Percentiles rank a stretch among this genome's conserved stretches.
phyloP scores from a whole-genome alignment of 2,329 filamentous ascomycete genomes.

The Cercospora sp. region DNA sequence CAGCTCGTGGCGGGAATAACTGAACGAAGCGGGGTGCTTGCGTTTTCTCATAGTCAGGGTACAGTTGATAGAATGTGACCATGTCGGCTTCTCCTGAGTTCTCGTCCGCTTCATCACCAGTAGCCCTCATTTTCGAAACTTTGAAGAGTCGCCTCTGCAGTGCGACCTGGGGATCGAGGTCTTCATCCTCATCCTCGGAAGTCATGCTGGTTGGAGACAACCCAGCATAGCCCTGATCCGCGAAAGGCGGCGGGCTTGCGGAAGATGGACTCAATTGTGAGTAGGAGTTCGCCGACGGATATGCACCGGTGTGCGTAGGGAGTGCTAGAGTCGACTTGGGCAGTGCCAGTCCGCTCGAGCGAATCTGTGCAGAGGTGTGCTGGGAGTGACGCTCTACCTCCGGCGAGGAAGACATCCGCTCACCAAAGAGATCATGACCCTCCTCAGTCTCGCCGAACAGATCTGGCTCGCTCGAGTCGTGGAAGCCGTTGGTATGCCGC shows the following conservation, averaged over 20 bases:
- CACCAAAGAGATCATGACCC: conserved; percentile 43
- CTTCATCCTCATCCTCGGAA: conserved; percentile 32
- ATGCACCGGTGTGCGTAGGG: conserved; percentile 23
- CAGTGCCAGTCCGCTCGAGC: conserved; percentile 34
- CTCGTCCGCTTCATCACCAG: conserved; percentile 31
- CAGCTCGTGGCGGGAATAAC: conserved; percentile 77
- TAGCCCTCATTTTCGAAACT: conserved; percentile 26
- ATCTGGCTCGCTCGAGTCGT: conserved; percentile 50
- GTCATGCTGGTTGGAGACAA: conserved; percentile 29
- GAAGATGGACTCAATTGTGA: conserved; percentile 26
- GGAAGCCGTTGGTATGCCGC: conserved; percentile 26
- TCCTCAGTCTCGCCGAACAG: conserved; percentile 64
- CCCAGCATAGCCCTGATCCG: conserved; percentile 27
- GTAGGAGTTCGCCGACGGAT: conserved; percentile 11
- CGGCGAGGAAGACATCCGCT: conserved; percentile 37
- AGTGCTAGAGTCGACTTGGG: conserved; percentile 37
- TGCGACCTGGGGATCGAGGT: conserved; percentile 23
- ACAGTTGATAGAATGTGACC: conserved; percentile 76
- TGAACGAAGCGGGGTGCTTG: conserved; percentile 77
- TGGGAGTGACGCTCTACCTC: conserved; percentile 30
- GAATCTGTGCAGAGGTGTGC: conserved; percentile 26
- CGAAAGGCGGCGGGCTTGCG: conserved; percentile 31
- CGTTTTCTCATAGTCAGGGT: conserved; percentile 76
- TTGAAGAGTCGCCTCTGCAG: conserved; percentile 38
- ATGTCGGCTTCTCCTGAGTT: conserved; percentile 61